Evolutionary conservation across 805 yeast species (phyloP).

Genomic region (Starmerella apicola): DNA sequence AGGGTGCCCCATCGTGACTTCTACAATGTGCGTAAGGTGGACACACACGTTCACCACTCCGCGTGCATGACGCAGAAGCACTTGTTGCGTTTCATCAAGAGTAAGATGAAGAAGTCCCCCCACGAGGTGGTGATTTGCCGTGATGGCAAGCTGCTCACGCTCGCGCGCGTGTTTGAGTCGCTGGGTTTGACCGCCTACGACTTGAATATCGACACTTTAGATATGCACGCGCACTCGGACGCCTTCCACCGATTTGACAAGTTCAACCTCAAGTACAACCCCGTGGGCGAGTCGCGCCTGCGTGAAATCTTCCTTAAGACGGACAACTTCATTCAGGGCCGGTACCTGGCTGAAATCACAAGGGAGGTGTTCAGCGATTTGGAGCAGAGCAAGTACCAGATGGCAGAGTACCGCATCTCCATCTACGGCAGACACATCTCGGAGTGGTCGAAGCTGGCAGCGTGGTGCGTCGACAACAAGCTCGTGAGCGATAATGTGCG

Average conservation of each 20-base stretch:
- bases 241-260: constrained; percentile 97
- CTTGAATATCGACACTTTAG: constrained; percentile 87
- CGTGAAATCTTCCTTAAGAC: constrained; percentile 94
- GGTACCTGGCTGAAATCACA: constrained; percentile 85
- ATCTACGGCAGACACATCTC: constrained; percentile 78
- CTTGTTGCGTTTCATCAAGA: constrained; percentile 82
- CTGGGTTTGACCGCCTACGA: constrained; percentile 88
- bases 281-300: constrained; percentile 93
- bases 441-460: constrained; percentile 94
- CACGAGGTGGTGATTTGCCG: constrained; percentile 86
- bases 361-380: constrained; percentile 88
- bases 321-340: constrained; percentile 81
- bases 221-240: constrained; percentile 98
- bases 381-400: constrained; percentile 90
- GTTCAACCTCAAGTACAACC: constrained; percentile 92
- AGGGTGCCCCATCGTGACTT: constrained; percentile 94
- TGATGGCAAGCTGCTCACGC: constrained; percentile 77
- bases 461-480: constrained; percentile 90
- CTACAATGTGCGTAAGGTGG: constrained; percentile 91
- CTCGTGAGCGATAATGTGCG: constrained; percentile 86
- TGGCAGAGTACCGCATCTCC: constrained; percentile 92
- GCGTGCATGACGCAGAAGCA: constrained; percentile 99
- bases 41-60: constrained; percentile 96
- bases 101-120: constrained; percentile 76
- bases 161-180: constrained; percentile 84